phyloP scores from a whole-genome alignment of 208 protist genomes.

The Naegleria fowleri region DNA sequence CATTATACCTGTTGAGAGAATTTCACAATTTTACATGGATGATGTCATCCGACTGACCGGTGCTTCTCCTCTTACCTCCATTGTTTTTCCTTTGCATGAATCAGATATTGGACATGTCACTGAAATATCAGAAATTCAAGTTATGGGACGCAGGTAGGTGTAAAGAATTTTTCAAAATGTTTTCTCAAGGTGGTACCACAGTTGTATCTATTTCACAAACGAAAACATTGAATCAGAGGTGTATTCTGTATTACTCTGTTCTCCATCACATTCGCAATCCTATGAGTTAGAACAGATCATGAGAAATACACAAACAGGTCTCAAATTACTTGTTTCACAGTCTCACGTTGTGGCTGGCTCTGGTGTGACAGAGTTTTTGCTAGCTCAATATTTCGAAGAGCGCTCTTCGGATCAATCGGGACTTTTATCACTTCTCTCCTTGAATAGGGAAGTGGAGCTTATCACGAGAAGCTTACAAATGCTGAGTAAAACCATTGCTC shows the following conservation, averaged over 20 bases:
- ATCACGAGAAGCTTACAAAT: not conserved
- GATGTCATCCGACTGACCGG: not conserved
- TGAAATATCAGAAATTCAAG: not conserved
- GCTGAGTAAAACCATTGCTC: not conserved
- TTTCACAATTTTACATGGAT: not conserved
- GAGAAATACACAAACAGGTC: not conserved
- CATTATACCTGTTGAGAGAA: not conserved
- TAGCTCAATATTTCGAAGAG: not conserved
- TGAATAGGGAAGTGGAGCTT: not conserved
- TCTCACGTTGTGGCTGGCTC: not conserved
- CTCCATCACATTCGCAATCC: not conserved
- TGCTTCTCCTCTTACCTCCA: not conserved
- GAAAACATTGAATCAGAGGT: not conserved
- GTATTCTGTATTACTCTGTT: not conserved
- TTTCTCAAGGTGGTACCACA: too few species aligned
- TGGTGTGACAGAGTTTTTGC: not conserved
- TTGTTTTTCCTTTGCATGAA: not conserved
- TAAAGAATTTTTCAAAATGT: too few species aligned
- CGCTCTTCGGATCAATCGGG: not conserved
- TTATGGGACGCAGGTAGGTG: not conserved
- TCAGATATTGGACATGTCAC: not conserved
- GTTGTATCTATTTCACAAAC: not conserved
- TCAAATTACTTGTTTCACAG: not conserved
- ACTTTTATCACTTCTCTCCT: not conserved
- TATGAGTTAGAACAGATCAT: not conserved